These are phyloP conservation scores for Collybiopsis luxurians DNA, from an alignment of 768 basidiomycete species.

Conservation along the genomic window DNA sequence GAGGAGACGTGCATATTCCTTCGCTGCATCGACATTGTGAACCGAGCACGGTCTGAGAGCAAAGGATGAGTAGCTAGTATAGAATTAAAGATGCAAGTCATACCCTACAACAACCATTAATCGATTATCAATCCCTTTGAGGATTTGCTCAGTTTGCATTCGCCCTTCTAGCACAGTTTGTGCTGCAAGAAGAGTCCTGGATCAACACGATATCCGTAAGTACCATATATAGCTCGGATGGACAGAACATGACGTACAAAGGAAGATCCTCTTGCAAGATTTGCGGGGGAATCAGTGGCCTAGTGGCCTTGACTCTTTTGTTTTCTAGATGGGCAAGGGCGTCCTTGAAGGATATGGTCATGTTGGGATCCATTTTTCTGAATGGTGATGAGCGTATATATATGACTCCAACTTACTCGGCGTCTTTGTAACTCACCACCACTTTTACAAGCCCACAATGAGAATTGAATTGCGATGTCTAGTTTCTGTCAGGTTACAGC, in stretches of 20 bases:
- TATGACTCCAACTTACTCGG: background rate
- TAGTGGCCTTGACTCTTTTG: conserved; percentile 77
- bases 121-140: conserved; percentile 88
- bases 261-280: conserved; percentile 94
- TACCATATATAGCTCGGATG: too few relatives aligned
- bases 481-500: too few relatives aligned
- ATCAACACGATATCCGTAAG: conserved; percentile 9
- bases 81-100: conserved; percentile 16
- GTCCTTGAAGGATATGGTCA: conserved; percentile 76
- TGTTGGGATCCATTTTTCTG: conserved; percentile 39
- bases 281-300: conserved; percentile 92
- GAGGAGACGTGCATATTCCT: conserved; percentile 83
- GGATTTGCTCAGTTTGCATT: conserved; percentile 69
- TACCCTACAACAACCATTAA: conserved; percentile 90
- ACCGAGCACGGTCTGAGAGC: conserved; percentile 84
- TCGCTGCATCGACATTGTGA: conserved; percentile 81
- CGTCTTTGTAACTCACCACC: background rate
- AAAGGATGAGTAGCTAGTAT: conserved; percentile 1
- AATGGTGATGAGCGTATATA: conserved; percentile 17
- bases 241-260: conserved; percentile 49
- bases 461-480: background rate
- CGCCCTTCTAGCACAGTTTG: conserved; percentile 90
- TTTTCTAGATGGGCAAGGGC: conserved; percentile 84
- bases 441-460: background rate
- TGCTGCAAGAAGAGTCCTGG: conserved; percentile 73